Conservation (phyloP, 768 basidiomycete genomes). For the Rhodotorula sphaerocarpa region DNA sequence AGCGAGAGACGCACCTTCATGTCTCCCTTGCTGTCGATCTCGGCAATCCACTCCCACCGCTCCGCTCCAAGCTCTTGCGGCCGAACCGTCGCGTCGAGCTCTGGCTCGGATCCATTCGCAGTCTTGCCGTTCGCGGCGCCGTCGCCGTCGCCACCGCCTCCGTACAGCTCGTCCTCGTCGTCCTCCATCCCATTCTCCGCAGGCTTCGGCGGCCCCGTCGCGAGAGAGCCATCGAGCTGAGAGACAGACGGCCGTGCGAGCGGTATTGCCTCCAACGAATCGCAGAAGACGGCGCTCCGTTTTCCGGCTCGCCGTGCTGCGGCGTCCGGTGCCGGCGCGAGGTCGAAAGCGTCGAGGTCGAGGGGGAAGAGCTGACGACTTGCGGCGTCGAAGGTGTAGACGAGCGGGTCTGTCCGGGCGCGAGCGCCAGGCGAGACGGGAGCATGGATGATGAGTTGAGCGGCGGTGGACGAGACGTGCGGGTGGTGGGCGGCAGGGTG, state of each 20-base stretch:
- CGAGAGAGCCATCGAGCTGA: too few relatives aligned
- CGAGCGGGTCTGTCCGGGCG: not conserved
- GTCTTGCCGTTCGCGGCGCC: not conserved
- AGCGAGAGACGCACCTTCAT: constrained; percentile 6
- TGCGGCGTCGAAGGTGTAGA: not conserved
- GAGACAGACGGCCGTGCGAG: not conserved
- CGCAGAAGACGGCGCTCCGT: not conserved
- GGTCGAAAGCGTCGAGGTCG: too few relatives aligned
- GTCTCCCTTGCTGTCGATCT: constrained; percentile 7
- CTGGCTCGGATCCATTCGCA: not conserved
- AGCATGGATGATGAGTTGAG: not conserved
- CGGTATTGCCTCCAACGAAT: not conserved
- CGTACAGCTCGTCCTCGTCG: constrained; percentile 28
- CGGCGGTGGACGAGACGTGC: not conserved
- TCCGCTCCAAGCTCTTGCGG: not conserved
- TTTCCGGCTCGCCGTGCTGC: not conserved
- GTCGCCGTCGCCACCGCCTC: not conserved
- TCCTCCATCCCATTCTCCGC: constrained; percentile 9
- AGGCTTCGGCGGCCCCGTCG: not conserved
- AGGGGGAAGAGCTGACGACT: too few relatives aligned
- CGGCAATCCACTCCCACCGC: constrained; percentile 2
- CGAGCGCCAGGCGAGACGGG: not conserved
- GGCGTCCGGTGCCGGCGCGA: too few relatives aligned
- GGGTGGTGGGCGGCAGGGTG: not conserved
- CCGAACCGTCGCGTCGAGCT: not conserved